A percentile compares a stretch with the other conserved stretches of the same genome.
These are phyloP conservation scores for Dryadomyces quercivorus DNA, from an alignment of 2,329 filamentous ascomycete genomes.

Conservation along the genomic window DNA sequence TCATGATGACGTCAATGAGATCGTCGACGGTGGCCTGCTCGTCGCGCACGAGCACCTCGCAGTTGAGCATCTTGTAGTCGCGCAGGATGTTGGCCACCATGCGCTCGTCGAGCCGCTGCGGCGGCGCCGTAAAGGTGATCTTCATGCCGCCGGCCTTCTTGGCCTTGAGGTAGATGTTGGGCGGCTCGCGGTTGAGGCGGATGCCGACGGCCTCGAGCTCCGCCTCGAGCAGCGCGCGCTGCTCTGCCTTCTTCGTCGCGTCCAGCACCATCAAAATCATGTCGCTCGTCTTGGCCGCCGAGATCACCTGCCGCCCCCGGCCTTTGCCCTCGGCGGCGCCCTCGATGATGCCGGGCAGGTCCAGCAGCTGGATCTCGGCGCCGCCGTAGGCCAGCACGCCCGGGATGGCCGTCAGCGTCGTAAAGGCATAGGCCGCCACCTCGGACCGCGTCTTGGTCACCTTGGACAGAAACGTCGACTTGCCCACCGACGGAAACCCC, in stretches of 20 bases:
- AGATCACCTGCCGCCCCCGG: slow-evolving; percentile 89
- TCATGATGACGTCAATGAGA: slow-evolving; percentile 99
- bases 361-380: slow-evolving; percentile 93
- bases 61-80: slow-evolving; percentile 98
- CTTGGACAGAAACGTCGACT: slow-evolving; percentile 97
- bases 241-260: slow-evolving; percentile 91
- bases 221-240: slow-evolving; percentile 76
- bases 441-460: slow-evolving; percentile 97
- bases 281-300: slow-evolving; percentile 95
- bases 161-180: slow-evolving; percentile 94
- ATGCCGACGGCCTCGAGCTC: slow-evolving; percentile 95
- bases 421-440: slow-evolving; percentile 94
- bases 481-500: slow-evolving; percentile 97
- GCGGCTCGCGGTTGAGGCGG: slow-evolving; percentile 78
- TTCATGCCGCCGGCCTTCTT: slow-evolving; percentile 99
- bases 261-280: slow-evolving; percentile 94
- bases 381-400: slow-evolving; percentile 96
- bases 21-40: slow-evolving; percentile 95
- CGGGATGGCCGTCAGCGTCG: slow-evolving; percentile 91
- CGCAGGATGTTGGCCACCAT: slow-evolving; percentile 96
- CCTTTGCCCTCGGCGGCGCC: slow-evolving; percentile 94
- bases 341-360: slow-evolving; percentile 97
- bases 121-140: slow-evolving; percentile 84
- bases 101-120: slow-evolving; percentile 89
- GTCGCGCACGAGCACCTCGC: slow-evolving; percentile 88